A percentile compares a stretch with the other conserved stretches of the same genome.
These are phyloP conservation scores for Acanthamoeba sp. DNA, from an alignment of 208 protist genomes.

Conservation along the genomic window DNA sequence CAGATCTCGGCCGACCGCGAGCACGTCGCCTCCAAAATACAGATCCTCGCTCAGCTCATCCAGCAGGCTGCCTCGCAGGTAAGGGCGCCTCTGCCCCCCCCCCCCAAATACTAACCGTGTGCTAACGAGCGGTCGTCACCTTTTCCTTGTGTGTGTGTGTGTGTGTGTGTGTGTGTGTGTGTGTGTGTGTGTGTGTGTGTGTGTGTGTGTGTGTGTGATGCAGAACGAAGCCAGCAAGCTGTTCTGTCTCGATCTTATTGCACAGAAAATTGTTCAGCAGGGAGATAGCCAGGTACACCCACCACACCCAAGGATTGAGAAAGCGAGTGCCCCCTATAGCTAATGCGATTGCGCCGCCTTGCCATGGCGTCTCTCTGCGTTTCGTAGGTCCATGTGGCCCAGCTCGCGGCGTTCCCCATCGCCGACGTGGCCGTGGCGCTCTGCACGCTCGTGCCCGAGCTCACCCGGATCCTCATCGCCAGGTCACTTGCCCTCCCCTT, in stretches of 20 bases:
- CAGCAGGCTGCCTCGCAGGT: not conserved
- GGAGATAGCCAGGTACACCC: conserved; percentile 17
- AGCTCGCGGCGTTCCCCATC: conserved; percentile 6
- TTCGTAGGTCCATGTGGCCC: not conserved
- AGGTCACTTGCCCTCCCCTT: not conserved
- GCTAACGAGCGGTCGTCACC: too few species aligned
- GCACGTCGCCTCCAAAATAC: not conserved
- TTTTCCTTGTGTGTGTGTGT: too few species aligned
- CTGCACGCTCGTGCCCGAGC: not conserved
- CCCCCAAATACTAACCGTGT: too few species aligned
- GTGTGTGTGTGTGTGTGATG: too few species aligned
- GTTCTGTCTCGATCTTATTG: conserved; percentile 28
- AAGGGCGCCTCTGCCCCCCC: not conserved
- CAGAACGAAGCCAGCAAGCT: not conserved
- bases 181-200: too few species aligned
- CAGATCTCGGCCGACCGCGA: not conserved
- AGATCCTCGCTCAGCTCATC: not conserved
- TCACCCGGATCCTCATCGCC: not conserved
- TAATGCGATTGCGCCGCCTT: too few species aligned
- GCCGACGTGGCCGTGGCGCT: not conserved
- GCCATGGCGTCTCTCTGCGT: too few species aligned
- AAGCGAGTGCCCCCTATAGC: too few species aligned
- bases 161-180: too few species aligned
- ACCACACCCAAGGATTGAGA: not conserved
- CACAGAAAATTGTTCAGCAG: conserved; percentile 9